Conservation (phyloP, 768 basidiomycete genomes). For the Pholiota molesta region DNA sequence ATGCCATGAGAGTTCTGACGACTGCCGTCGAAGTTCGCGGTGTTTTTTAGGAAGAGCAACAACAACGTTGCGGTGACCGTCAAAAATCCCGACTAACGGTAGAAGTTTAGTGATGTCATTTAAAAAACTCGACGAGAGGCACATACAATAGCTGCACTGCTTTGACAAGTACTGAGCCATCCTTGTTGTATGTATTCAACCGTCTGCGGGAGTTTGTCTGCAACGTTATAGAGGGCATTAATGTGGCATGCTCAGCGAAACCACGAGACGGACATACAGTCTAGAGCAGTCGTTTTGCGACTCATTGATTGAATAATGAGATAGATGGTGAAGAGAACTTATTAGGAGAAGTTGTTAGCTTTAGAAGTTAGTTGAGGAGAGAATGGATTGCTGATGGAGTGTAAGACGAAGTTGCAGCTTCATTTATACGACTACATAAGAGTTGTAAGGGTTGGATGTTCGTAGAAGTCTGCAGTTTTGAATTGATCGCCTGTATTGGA, state of each 20-base stretch:
- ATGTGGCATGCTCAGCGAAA: not conserved
- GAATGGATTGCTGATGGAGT: too few relatives aligned
- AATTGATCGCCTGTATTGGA: too few relatives aligned
- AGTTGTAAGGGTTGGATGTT: too few relatives aligned
- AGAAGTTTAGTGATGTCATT: not conserved
- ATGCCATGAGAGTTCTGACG: not conserved
- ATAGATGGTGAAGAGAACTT: not conserved
- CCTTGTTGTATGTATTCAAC: constrained; percentile 28
- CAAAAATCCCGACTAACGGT: constrained; percentile 22
- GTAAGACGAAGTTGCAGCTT: too few relatives aligned
- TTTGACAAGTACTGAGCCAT: constrained; percentile 24
- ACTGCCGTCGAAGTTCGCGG: not conserved
- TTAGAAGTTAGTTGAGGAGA: not conserved
- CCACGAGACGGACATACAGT: constrained; percentile 16
- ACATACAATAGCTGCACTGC: constrained; percentile 23
- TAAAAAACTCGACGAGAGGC: not conserved
- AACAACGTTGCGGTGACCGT: constrained; percentile 21
- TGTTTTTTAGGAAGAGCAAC: constrained; percentile 18
- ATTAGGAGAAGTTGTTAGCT: not conserved
- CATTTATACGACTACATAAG: too few relatives aligned
- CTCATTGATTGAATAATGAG: not conserved
- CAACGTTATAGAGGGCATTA: not conserved
- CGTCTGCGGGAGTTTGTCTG: constrained; percentile 26
- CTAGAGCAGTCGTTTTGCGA: constrained; percentile 15
- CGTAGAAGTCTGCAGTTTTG: too few relatives aligned